Percentiles rank a stretch among this genome's conserved stretches.
phyloP scores from a whole-genome alignment of 441 rosid species.

The Adansonia rubrostipa region DNA sequence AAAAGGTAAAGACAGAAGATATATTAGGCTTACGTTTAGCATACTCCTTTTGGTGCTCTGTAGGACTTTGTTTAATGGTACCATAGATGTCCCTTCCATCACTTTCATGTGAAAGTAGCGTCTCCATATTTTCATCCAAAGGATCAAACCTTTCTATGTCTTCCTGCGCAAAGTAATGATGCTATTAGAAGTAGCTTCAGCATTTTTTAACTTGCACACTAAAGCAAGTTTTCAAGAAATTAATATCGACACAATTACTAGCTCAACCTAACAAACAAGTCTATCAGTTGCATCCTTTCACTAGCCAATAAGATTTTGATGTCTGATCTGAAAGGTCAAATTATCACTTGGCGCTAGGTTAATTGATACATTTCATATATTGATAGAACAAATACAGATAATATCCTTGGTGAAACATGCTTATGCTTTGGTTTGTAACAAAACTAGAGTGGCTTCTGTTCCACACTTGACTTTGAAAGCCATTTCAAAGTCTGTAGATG shows the following conservation, averaged over 20 bases:
- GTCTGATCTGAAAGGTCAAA: not conserved
- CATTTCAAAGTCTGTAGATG: slow-evolving; percentile 2
- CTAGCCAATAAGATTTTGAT: slow-evolving; percentile 9
- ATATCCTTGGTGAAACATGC: slow-evolving; percentile 19
- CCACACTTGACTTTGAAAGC: not conserved
- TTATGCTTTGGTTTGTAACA: not conserved
- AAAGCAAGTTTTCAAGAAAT: not conserved
- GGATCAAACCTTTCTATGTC: slow-evolving; percentile 61
- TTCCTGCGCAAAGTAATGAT: slow-evolving; percentile 51
- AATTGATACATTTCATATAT: slow-evolving; percentile 10
- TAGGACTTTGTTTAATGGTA: slow-evolving; percentile 47
- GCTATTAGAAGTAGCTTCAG: slow-evolving; percentile 27
- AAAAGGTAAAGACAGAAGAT: slow-evolving; percentile 17
- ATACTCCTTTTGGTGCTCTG: slow-evolving; percentile 51
- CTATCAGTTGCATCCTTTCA: slow-evolving; percentile 1
- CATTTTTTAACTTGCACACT: slow-evolving; percentile 18
- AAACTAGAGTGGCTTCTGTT: not conserved
- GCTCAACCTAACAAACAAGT: slow-evolving; percentile 10
- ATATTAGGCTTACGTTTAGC: slow-evolving; percentile 46
- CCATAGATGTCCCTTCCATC: slow-evolving; percentile 56
- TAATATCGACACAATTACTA: not conserved
- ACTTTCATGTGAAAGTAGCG: slow-evolving; percentile 54
- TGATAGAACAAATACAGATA: slow-evolving; percentile 12
- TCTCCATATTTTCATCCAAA: slow-evolving; percentile 64
- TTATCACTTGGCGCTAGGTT: not conserved